Evolutionary conservation across 2,329 filamentous ascomycete genomes (phyloP), one percentile per base, ranked within the genome.

Genomic region (Aspergillus flavus): DNA sequence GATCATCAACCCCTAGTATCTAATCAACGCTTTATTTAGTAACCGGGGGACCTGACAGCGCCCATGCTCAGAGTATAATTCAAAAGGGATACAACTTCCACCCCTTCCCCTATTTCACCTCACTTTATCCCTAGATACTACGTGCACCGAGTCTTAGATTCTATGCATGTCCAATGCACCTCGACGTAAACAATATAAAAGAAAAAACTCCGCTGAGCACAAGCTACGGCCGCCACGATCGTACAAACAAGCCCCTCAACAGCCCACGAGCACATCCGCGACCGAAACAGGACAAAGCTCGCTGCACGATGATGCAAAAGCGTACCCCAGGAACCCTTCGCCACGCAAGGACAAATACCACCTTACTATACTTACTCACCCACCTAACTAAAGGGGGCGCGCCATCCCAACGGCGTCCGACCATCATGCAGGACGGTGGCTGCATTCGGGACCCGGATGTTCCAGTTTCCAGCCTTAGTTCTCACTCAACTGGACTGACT

Each of bases 241-340:
- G 28, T 32, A 52, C 9, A 5, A 12, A 34, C 16, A 30, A 45
- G 26, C 23, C 46, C 46, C 46, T 50, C 46, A 50, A 11, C 26
- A 34, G 48, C 26, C 48, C 19, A 52, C 48, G 48, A 52, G n/a
- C 48, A 52, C 9, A 41, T 21, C 28, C 16, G 43, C 41, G 34
- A 50, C 43, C 43, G 14, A 50, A 19, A 16, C 48, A 52, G 43
- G 45, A 28, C 45, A 23, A 28, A 6, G 4, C 12, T 6, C 23
- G 23, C 45, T 65, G 64, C 64, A 65, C 36, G 53, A 36, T 56
- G 64, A 61, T 59, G 61, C 54, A 32, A 12, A 52, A 57, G 23
- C 54, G 14, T 12, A 28, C 59, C 41, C 53, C 62, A 62, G 57
- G 56, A 64, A 60, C 52, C 61, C 45, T 48, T 34, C 28, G 48